Conservation (phyloP, 495 filamentous ascomycete species). For the Trichoderma erinaceum region DNA sequence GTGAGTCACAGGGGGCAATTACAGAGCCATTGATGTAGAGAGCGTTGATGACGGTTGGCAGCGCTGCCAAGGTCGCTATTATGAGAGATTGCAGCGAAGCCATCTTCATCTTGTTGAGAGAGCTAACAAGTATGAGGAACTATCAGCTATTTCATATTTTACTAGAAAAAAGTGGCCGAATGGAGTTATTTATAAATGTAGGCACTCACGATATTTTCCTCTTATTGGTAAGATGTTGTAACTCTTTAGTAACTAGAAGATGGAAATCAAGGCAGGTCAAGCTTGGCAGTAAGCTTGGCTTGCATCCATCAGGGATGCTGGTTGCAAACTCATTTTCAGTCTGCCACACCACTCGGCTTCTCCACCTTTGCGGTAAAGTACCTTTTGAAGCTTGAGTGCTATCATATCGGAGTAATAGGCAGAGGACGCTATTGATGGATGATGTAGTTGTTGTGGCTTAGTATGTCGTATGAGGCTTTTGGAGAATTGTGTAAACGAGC, state of each 20-base stretch:
- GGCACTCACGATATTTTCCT: too few species aligned
- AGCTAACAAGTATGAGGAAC: neutral
- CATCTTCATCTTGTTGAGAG: neutral
- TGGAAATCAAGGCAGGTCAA: too few species aligned
- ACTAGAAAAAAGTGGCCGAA: neutral
- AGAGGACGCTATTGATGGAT: too few species aligned
- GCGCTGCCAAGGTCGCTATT: conserved; percentile 24
- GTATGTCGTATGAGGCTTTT: conserved; percentile 9
- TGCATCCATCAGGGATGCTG: too few species aligned
- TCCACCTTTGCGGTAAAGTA: too few species aligned
- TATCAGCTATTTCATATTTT: neutral
- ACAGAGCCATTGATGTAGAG: conserved; percentile 43
- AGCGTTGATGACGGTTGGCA: conserved; percentile 22
- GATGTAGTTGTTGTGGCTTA: neutral
- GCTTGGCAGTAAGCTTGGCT: too few species aligned
- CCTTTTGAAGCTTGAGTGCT: too few species aligned
- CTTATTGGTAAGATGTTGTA: neutral
- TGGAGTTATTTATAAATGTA: neutral
- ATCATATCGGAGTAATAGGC: too few species aligned
- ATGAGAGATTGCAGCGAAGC: neutral
- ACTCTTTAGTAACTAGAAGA: neutral
- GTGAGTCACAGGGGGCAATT: conserved; percentile 43
- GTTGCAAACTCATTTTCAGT: too few species aligned
- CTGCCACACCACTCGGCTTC: too few species aligned
- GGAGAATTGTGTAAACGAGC: neutral